phyloP scores from a whole-genome alignment of 371 early-diverging fungal species.

The Choanephora cucurbitarum region DNA sequence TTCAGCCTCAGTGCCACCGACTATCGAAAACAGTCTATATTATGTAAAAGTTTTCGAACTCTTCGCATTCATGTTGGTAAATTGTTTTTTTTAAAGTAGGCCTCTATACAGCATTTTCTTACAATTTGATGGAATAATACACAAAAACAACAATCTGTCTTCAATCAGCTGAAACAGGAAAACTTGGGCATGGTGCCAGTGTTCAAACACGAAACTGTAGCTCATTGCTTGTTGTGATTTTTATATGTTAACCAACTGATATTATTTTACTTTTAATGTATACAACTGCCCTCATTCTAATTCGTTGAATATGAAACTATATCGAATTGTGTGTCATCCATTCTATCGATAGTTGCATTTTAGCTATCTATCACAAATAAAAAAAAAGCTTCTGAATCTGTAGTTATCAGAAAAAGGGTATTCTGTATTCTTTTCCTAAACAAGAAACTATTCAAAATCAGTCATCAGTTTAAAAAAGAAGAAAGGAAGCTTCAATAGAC shows the following conservation, averaged over 20 bases:
- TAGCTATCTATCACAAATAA: too few relatives aligned
- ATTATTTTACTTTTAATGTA: too few relatives aligned
- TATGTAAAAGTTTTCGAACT: slow-evolving; percentile 14
- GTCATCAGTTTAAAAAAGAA: too few relatives aligned
- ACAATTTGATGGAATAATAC: slow-evolving; percentile 10
- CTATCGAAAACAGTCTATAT: slow-evolving; percentile 3
- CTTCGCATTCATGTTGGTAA: slow-evolving; percentile 10
- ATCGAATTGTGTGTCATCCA: too few relatives aligned
- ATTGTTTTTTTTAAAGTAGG: neutral
- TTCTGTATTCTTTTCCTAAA: too few relatives aligned
- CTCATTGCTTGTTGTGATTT: slow-evolving; percentile 9
- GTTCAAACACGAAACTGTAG: slow-evolving; percentile 11
- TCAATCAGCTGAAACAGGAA: slow-evolving; percentile 12
- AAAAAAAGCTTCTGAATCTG: too few relatives aligned
- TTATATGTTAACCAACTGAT: neutral
- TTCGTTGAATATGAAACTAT: too few relatives aligned
- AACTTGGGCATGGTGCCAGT: slow-evolving; percentile 16
- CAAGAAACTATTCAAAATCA: too few relatives aligned
- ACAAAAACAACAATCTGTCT: slow-evolving; percentile 5
- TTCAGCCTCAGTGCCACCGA: slow-evolving; percentile 13
- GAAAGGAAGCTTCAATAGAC: too few relatives aligned
- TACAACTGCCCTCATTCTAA: too few relatives aligned
- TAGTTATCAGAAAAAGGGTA: too few relatives aligned
- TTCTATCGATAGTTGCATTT: too few relatives aligned
- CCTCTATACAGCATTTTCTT: slow-evolving; percentile 1